phyloP scores from a whole-genome alignment of 2,329 filamentous ascomycete genomes.

The Amauroascus niger region DNA sequence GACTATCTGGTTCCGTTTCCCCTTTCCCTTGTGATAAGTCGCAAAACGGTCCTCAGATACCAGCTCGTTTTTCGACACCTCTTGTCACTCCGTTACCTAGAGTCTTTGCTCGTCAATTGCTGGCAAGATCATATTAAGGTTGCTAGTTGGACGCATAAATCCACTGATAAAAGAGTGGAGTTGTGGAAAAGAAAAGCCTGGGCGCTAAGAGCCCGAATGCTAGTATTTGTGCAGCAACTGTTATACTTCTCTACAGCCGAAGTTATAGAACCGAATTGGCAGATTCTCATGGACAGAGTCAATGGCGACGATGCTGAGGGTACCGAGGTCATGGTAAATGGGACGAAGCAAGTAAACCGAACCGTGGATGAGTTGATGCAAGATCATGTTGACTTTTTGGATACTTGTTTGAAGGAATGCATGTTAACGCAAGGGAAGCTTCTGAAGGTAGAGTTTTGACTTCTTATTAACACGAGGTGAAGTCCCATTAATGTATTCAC shows the following conservation, averaged over 20 bases:
- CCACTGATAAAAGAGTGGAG: conserved; percentile 63
- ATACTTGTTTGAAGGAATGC: conserved; percentile 96
- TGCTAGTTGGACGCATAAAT: conserved; percentile 71
- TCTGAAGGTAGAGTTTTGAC: conserved; percentile 56
- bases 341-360: conserved; percentile 47
- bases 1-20: conserved; percentile 94
- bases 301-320: conserved; percentile 46
- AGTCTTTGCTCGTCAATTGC: conserved; percentile 72
- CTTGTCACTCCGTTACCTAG: conserved; percentile 77
- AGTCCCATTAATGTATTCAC: conserved; percentile 11
- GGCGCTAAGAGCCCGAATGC: conserved; percentile 85
- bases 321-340: conserved; percentile 31
- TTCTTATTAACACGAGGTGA: neutral
- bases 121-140: conserved; percentile 86
- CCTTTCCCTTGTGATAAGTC: conserved; percentile 85
- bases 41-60: conserved; percentile 94
- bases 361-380: conserved; percentile 98
- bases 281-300: conserved; percentile 79
- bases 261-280: conserved; percentile 97
- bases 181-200: conserved; percentile 88
- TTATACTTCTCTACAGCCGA: conserved; percentile 95
- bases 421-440: conserved; percentile 97
- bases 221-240: conserved; percentile 92
- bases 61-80: conserved; percentile 93
- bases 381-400: conserved; percentile 94